A percentile compares a stretch with the other conserved stretches of the same genome.
phyloP scores from a whole-genome alignment of 106 monocot species.

The Dendrobium huoshanense region DNA sequence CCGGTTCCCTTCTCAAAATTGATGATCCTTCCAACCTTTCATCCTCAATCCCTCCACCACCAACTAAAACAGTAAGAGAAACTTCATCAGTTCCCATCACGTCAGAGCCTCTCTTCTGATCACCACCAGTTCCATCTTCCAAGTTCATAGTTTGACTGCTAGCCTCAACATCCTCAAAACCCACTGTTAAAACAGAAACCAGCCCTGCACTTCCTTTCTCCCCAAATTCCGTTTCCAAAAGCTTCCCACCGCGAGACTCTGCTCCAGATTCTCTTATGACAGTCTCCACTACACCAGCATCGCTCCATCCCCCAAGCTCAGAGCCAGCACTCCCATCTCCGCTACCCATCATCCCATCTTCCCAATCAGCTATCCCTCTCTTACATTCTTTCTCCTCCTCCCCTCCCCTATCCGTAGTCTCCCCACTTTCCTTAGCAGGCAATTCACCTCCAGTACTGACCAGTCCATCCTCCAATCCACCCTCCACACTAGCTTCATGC shows the following conservation, averaged over 20 bases:
- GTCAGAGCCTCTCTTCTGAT: not conserved
- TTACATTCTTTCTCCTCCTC: not conserved
- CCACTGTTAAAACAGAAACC: not conserved
- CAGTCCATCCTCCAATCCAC: not conserved
- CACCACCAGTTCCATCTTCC: not conserved
- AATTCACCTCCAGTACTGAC: not conserved
- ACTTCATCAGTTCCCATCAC: not conserved
- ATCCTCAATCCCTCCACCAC: not conserved
- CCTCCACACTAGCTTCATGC: not conserved
- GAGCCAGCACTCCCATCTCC: not conserved
- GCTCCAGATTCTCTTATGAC: not conserved
- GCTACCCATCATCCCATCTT: not conserved
- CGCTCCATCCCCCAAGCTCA: not conserved
- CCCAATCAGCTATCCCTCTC: conserved; percentile 1
- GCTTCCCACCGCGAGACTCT: not conserved
- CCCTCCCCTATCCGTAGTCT: not conserved
- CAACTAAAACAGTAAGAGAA: not conserved
- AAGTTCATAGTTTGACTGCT: not conserved
- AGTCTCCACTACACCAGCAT: not conserved
- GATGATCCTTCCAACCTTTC: conserved; percentile 2
- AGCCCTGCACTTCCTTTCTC: not conserved
- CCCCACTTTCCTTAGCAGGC: not conserved
- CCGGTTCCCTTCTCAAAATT: not conserved
- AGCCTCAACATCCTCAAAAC: not conserved
- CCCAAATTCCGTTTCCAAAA: not conserved